Evolutionary conservation across 345 rosid genomes (phyloP), one percentile per base, ranked within the genome.

Genomic region (Citrus reticulata): DNA sequence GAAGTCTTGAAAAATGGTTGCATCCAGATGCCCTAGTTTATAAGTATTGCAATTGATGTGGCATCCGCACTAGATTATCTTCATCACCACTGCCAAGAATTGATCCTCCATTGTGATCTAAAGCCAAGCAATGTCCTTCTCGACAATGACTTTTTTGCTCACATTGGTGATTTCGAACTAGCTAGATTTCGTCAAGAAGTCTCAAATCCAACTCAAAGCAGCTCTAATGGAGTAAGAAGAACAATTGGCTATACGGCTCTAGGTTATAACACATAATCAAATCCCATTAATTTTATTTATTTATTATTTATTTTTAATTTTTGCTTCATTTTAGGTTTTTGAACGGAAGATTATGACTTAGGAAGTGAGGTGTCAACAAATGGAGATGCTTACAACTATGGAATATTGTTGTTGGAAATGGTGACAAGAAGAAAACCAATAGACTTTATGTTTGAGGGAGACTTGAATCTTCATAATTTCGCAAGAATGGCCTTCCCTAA

Each of bases 361-460:
- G 84, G 89, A 54, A 78, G 79, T 1, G 35, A 16, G 30, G 73
- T 65, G 22, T 80, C 84, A 4, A 68, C 69, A 1, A 24, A n/a
- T 5, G 86, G 84, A 0, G 84, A 86, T 69, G 71, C 84, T 24
- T 80, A 82, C 11, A 80, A 84, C 13, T 86, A 46, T 40, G 83
- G 87, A 1, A 80, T 84, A 2, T 49, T 84, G 8, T 27, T 84
- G 55, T 22, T 82, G 3, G 80, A 86, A 77, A 69, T 84, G 74
- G 73, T 86, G 57, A 75, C 80, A 1, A 68, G 84, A 34, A 67
- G 77, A 67, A 72, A 64, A 17, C 84, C 86, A 7, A 84, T 81
- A 0, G 74, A 82, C 27, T 40, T 42, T 6, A 57, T 64, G 60
- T 82, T 82, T 71, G 34, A 40, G 4, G 89, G 79, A 5, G 75